A percentile compares a stretch with the other conserved stretches of the same genome.
phyloP scores from a whole-genome alignment of 2,329 filamentous ascomycete genomes.

The Beauveria sp. region DNA sequence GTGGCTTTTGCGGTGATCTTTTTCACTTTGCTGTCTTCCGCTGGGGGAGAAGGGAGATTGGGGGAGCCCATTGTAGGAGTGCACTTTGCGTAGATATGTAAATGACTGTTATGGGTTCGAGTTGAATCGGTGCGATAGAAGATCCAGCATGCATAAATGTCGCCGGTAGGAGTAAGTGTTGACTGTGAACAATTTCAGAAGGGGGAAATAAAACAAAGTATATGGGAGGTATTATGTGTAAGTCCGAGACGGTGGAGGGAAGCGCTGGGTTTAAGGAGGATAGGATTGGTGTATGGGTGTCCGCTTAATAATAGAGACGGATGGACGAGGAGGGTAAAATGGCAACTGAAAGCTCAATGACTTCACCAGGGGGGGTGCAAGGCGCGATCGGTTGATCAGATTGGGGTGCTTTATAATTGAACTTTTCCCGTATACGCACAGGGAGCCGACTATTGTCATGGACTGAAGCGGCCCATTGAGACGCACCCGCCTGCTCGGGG shows the following conservation, averaged over 20 bases:
- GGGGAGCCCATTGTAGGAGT: slow-evolving; percentile 37
- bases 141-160: background rate
- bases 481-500: background rate
- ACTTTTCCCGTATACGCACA: background rate
- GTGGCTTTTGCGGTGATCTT: slow-evolving; percentile 33
- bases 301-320: slow-evolving; percentile 10
- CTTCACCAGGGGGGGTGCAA: slow-evolving; percentile 8
- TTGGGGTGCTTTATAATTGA: slow-evolving; percentile 8
- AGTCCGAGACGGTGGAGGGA: slow-evolving; percentile 6
- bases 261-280: slow-evolving; percentile 6
- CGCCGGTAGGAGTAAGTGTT: background rate
- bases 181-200: background rate
- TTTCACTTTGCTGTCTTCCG: slow-evolving; percentile 37
- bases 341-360: background rate
- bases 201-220: background rate
- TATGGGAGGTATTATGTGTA: slow-evolving; percentile 3
- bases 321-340: background rate
- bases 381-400: slow-evolving; percentile 9
- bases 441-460: background rate
- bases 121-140: background rate
- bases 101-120: background rate
- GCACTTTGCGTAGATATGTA: background rate
- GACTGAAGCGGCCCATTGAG: background rate
- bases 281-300: background rate
- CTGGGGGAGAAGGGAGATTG: slow-evolving; percentile 45